Base-by-base conservation (phyloP, 2,329 filamentous ascomycete genomes). In the Daldinia eschscholtzii region DNA sequence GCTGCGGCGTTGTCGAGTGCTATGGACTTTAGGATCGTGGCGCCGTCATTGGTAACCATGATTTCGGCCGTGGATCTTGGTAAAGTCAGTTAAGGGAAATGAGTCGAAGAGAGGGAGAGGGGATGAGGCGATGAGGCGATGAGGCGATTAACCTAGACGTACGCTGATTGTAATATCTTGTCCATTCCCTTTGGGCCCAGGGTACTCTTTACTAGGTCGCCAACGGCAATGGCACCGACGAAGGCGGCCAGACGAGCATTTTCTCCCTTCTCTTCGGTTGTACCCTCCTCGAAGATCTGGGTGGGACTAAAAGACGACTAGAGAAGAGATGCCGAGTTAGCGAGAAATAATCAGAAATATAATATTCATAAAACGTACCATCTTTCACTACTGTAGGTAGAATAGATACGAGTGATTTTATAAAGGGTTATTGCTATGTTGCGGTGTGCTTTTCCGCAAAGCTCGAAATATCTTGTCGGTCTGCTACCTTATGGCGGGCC, bases 231-330 rank as follows among this genome's bases (percentile, higher is more conserved):
- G 80, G 96, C 96, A 76, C 96, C 96, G 63, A 99, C 95, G 78
- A 99, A 99, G 73, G 95, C 95, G n/a, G 93, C 92, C 76, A 98
- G 91, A 88, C 95, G 93, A 78, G 96, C 95, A 92, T 98, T 98
- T 86, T 98, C 95, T 77, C 96, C 96, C 86, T 97, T 98, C 85
- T 98, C 95, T 84, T 98, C 93, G 65, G 92, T 96, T 75, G 97
- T 96, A 80, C 97, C 94, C 82, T 98, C 93, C 78, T 94, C 93
- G 83, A 98, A 98, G 86, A 98, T 98, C 84, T 98, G 95, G 72
- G 94, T 97, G 78, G 95, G 94, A 84, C 94, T 96, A 82, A 91
- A 91, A 75, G 88, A 91, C 74, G 83, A 79, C 84, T 84, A 75
- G 70, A 67, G 7, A 53, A 33, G 46, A 37, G 42, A 12, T 26